These are phyloP conservation scores for Tremellales sp. DNA, from an alignment of 1,284 basidiomycete genomes.

Conservation along the genomic window DNA sequence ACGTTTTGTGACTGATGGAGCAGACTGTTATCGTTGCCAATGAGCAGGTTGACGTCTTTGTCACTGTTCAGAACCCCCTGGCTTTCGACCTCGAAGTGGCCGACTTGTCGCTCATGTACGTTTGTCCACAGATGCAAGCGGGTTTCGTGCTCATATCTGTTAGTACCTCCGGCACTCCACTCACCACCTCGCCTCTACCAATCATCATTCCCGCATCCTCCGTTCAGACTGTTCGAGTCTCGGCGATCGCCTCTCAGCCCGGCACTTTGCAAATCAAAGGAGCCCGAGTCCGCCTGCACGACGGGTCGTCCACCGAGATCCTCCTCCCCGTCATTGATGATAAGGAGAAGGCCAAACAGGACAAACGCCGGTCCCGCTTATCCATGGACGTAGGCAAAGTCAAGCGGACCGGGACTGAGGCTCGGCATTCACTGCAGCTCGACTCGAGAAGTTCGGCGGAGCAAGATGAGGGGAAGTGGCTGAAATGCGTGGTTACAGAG, in stretches of 20 bases:
- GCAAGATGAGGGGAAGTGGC: slow-evolving; percentile 23
- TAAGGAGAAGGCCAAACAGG: slow-evolving; percentile 58
- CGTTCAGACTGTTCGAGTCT: slow-evolving; percentile 67
- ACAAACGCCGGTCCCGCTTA: slow-evolving; percentile 50
- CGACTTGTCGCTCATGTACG: slow-evolving; percentile 72
- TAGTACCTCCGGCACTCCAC: slow-evolving; percentile 75
- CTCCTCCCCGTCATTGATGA: slow-evolving; percentile 69
- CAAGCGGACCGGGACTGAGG: slow-evolving; percentile 35
- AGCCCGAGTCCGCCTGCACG: slow-evolving; percentile 68
- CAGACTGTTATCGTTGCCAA: slow-evolving; percentile 72
- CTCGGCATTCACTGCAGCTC: slow-evolving; percentile 13
- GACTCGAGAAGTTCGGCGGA: not conserved
- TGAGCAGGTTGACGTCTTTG: slow-evolving; percentile 72
- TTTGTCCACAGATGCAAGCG: too few relatives aligned
- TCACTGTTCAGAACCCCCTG: slow-evolving; percentile 86
- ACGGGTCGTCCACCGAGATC: slow-evolving; percentile 68
- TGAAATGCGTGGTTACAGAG: slow-evolving; percentile 60
- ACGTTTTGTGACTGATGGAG: slow-evolving; percentile 24
- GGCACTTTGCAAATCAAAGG: slow-evolving; percentile 73
- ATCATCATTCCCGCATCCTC: slow-evolving; percentile 69
- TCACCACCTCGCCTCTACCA: slow-evolving; percentile 60
- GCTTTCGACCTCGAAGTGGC: slow-evolving; percentile 84
- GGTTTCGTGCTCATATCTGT: too few relatives aligned
- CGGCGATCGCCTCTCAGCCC: slow-evolving; percentile 61
- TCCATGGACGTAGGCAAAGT: slow-evolving; percentile 51